phyloP scores from a whole-genome alignment of 768 basidiomycete genomes.

The Mrakia frigida region DNA sequence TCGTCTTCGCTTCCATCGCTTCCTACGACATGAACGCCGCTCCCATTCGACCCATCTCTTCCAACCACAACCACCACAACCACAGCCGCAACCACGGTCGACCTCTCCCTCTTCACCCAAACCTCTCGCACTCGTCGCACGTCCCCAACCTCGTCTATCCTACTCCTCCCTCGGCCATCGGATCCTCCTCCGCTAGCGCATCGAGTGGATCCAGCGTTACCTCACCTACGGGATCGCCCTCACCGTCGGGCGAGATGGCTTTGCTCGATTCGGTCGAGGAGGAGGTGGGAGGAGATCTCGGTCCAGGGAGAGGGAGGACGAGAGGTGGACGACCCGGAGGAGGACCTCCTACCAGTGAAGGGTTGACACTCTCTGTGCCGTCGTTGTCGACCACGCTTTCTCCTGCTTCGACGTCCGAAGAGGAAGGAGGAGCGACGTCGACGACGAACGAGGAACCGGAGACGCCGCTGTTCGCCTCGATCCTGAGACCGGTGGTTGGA shows the following conservation, averaged over 20 bases:
- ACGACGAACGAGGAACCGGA: not conserved
- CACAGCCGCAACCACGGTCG: not conserved
- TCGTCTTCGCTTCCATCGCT: slow-evolving; percentile 17
- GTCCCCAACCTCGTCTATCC: not conserved
- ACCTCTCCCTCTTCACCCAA: not conserved
- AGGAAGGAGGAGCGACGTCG: not conserved
- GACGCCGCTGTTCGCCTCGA: slow-evolving; percentile 1
- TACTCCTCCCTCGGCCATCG: not conserved
- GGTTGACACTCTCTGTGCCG: not conserved
- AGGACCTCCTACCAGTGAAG: not conserved
- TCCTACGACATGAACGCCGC: slow-evolving; percentile 15
- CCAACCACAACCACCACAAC: too few species aligned
- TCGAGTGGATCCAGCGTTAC: not conserved
- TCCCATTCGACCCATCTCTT: not conserved
- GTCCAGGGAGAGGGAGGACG: not conserved
- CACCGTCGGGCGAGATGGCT: not conserved
- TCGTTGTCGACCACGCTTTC: not conserved
- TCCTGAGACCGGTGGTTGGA: not conserved
- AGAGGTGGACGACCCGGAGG: not conserved
- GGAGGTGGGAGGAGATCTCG: not conserved
- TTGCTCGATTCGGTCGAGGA: not conserved
- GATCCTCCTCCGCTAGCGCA: not conserved
- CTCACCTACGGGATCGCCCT: not conserved
- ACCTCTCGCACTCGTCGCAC: not conserved
- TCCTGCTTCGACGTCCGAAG: not conserved